These are phyloP conservation scores for Talaromyces nanjingensis DNA, from an alignment of 495 filamentous ascomycete genomes.

Conservation along the genomic window DNA sequence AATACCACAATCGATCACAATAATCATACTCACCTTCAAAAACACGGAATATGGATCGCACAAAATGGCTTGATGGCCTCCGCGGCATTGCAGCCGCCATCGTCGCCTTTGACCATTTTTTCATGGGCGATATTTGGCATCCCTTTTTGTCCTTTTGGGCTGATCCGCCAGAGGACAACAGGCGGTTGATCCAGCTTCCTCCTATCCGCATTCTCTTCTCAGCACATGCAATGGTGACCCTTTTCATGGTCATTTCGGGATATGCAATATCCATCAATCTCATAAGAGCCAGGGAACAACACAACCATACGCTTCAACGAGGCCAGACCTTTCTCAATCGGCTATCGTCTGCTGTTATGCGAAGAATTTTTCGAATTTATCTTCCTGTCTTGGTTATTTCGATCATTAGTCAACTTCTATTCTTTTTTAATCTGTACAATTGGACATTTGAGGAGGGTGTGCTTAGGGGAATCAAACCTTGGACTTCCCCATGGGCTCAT, in stretches of 20 bases:
- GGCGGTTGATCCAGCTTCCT: slow-evolving; percentile 17
- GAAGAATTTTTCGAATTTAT: slow-evolving; percentile 20
- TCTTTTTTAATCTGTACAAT: slow-evolving; percentile 16
- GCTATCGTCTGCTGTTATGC: slow-evolving; percentile 18
- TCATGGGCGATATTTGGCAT: slow-evolving; percentile 12
- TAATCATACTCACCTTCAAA: not conserved
- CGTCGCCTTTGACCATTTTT: slow-evolving; percentile 16
- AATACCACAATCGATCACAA: not conserved
- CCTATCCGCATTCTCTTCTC: slow-evolving; percentile 19
- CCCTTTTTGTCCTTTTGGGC: slow-evolving; percentile 17
- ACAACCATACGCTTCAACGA: not conserved
- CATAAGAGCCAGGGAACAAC: slow-evolving; percentile 11
- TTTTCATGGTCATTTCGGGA: slow-evolving; percentile 23
- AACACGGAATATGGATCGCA: slow-evolving; percentile 15
- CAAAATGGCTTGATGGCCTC: slow-evolving; percentile 22
- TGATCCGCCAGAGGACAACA: slow-evolving; percentile 17
- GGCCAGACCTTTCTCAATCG: slow-evolving; percentile 12
- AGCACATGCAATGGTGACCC: slow-evolving; percentile 17
- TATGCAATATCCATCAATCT: slow-evolving; percentile 20
- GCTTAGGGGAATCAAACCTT: slow-evolving; percentile 13
- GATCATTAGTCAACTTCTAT: slow-evolving; percentile 13
- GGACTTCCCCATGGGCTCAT: slow-evolving; percentile 16
- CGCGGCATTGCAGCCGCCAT: slow-evolving; percentile 19
- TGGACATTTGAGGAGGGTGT: slow-evolving; percentile 12
- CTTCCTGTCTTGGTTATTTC: slow-evolving; percentile 15